Percentiles rank a stretch among this genome's conserved stretches.
Conservation (phyloP, 805 yeast species). For the Candida taoyuanica region DNA sequence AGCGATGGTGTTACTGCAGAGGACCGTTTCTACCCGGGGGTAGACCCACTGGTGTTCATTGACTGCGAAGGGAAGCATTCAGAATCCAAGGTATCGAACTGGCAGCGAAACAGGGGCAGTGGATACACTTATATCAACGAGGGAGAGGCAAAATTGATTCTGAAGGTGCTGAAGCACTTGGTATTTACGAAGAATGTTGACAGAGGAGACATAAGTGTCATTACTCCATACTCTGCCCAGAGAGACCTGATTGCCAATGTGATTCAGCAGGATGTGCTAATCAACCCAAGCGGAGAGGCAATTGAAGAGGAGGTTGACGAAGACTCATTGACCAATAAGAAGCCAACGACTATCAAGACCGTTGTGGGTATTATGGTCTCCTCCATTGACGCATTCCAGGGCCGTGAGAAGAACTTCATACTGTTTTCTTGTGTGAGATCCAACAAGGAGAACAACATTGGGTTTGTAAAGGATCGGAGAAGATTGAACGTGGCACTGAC, state of each 20-base stretch:
- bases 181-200: constrained; percentile 50
- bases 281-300: constrained; percentile 49
- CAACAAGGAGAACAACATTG: constrained; percentile 47
- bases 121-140: constrained; percentile 58
- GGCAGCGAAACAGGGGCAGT: constrained; percentile 35
- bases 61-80: constrained; percentile 45
- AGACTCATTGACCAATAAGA: constrained; percentile 31
- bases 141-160: constrained; percentile 47
- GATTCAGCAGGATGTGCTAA: constrained; percentile 44
- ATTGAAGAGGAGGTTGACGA: constrained; percentile 53
- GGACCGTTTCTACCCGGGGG: constrained; percentile 42
- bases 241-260: constrained; percentile 53
- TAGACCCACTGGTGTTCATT: constrained; percentile 58
- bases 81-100: constrained; percentile 47
- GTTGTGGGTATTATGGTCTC: constrained; percentile 44
- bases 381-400: constrained; percentile 84
- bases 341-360: constrained; percentile 24
- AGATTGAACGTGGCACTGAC: constrained; percentile 72
- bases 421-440: constrained; percentile 74
- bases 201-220: constrained; percentile 52
- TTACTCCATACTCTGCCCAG: constrained; percentile 77
- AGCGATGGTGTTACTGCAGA: constrained; percentile 55
- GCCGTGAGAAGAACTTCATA: constrained; percentile 76
- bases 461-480: constrained; percentile 57
- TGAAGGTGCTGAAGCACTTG: constrained; percentile 44